phyloP scores from a whole-genome alignment of 768 basidiomycete species.

The Clitopilus passeckerianus region DNA sequence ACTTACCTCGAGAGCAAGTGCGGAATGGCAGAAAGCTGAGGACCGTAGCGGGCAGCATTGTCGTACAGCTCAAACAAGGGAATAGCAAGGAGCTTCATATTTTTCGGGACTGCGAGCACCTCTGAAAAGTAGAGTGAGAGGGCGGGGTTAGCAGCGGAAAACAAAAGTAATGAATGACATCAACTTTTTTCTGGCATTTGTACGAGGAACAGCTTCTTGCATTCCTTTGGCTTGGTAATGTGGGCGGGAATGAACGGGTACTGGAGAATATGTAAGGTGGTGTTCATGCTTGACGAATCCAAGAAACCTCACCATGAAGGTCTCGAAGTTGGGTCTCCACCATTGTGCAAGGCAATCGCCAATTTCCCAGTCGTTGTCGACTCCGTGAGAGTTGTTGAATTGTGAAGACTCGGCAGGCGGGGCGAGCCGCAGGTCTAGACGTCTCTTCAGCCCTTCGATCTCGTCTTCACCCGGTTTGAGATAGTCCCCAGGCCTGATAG shows the following conservation, averaged over 20 bases:
- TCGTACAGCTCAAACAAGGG: slow-evolving; percentile 97
- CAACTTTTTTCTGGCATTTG: slow-evolving; percentile 93
- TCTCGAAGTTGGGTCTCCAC: slow-evolving; percentile 99
- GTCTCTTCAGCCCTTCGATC: slow-evolving; percentile 81
- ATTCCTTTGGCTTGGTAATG: slow-evolving; percentile 96
- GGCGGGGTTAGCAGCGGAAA: neutral
- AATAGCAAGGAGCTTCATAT: slow-evolving; percentile 97
- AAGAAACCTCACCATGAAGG: slow-evolving; percentile 73
- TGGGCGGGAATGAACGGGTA: slow-evolving; percentile 95
- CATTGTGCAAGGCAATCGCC: slow-evolving; percentile 96
- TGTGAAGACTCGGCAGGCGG: slow-evolving; percentile 67
- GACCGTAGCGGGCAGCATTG: slow-evolving; percentile 93
- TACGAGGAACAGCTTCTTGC: slow-evolving; percentile 93
- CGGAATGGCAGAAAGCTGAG: slow-evolving; percentile 91
- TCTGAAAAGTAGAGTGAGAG: slow-evolving; percentile 40
- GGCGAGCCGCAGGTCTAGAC: slow-evolving; percentile 86
- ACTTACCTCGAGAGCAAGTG: slow-evolving; percentile 80
- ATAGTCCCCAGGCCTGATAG: slow-evolving; percentile 91
- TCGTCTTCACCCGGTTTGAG: slow-evolving; percentile 96
- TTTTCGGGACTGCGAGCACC: slow-evolving; percentile 94
- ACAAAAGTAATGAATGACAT: slow-evolving; percentile 22
- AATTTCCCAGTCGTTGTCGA: slow-evolving; percentile 93
- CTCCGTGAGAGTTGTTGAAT: slow-evolving; percentile 70
- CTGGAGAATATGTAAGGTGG: slow-evolving; percentile 29
- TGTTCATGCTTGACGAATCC: neutral